Percentiles rank a stretch among this genome's conserved stretches.
Evolutionary conservation across 2,329 filamentous ascomycete genomes (phyloP).

Genomic region (Fusarium tupiense): DNA sequence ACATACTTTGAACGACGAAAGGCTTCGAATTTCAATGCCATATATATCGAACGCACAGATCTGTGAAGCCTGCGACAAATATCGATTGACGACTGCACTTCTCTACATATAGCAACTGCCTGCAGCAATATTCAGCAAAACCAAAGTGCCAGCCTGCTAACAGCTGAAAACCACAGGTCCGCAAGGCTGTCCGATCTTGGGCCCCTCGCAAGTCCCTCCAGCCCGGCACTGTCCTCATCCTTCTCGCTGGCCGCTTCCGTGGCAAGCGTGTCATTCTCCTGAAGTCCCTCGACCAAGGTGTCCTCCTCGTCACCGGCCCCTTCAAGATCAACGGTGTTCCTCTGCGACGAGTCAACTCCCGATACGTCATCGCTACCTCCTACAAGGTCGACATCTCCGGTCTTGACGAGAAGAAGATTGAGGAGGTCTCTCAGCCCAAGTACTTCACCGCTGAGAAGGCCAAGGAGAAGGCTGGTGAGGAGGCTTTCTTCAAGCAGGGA

Average conservation of each 20-base stretch:
- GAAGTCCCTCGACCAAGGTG: conserved; percentile 96
- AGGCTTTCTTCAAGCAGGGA: conserved; percentile 99
- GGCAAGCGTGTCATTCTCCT: conserved; percentile 99
- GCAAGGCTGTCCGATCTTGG: conserved; percentile 91
- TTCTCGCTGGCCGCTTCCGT: conserved; percentile 99
- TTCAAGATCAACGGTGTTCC: conserved; percentile 99
- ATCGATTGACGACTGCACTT: conserved; percentile 27
- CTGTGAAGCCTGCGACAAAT: conserved; percentile 10
- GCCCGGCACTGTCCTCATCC: conserved; percentile 96
- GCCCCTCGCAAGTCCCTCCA: conserved; percentile 88
- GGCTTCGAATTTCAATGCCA: conserved; percentile 25
- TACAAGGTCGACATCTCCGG: conserved; percentile 85
- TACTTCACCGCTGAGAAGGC: conserved; percentile 98
- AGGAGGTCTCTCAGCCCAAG: conserved; percentile 77
- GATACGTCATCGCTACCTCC: conserved; percentile 92
- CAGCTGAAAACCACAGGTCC: conserved; percentile 70
- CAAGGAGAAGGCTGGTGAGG: conserved; percentile 95
- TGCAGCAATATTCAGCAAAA: conserved; percentile 5
- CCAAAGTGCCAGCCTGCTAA: conserved; percentile 43
- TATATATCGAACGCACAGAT: conserved; percentile 27
- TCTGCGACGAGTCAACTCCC: conserved; percentile 91
- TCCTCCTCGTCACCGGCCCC: conserved; percentile 98
- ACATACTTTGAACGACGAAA: conserved; percentile 11
- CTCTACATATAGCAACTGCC: background rate
- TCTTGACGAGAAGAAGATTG: conserved; percentile 90